Percentiles rank a stretch among this genome's conserved stretches.
These are phyloP conservation scores for Lentinula boryana DNA, from an alignment of 768 basidiomycete genomes.

Conservation along the genomic window DNA sequence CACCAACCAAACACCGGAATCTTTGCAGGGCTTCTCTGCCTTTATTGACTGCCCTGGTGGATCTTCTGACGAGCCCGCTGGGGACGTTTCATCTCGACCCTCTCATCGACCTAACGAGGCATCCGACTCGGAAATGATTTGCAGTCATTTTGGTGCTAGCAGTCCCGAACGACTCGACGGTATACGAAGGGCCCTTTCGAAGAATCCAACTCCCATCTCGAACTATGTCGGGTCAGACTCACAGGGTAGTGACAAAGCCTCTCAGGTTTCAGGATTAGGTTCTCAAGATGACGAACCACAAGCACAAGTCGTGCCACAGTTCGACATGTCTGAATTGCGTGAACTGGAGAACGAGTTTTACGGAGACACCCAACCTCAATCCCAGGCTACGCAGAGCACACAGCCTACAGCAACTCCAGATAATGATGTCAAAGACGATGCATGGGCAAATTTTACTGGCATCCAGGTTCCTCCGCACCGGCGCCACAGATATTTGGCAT, in stretches of 20 bases:
- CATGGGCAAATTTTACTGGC: background rate
- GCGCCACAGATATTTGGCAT: background rate
- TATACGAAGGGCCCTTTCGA: background rate
- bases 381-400: conserved; percentile 1
- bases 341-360: background rate
- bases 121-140: background rate
- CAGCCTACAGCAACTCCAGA: background rate
- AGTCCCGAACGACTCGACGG: background rate
- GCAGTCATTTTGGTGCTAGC: background rate
- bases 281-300: background rate
- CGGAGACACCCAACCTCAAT: background rate
- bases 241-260: background rate
- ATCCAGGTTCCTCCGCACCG: background rate
- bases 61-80: background rate
- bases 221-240: background rate
- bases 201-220: background rate
- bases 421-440: background rate
- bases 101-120: background rate
- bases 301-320: background rate
- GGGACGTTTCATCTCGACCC: background rate
- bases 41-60: background rate
- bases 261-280: background rate
- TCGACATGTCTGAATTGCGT: background rate
- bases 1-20: background rate
- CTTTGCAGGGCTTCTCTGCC: background rate